Percentiles rank a stretch among this genome's conserved stretches.
Evolutionary conservation across 2,329 filamentous ascomycete species (phyloP).

Genomic region (Plectosphaerella sp.): DNA sequence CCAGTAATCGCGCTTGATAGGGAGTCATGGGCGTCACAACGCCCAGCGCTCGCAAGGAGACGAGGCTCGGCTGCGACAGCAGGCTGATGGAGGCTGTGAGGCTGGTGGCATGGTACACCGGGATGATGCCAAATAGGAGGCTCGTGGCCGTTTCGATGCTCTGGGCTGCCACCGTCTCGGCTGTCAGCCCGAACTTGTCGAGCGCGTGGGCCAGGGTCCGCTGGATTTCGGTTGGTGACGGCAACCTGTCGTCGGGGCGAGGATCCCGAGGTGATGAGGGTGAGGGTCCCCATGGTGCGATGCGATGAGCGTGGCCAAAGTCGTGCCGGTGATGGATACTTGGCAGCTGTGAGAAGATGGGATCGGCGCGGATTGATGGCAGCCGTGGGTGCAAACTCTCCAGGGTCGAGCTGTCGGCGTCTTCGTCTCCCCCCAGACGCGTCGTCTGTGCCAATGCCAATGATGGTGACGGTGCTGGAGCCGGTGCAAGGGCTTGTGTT

Average conservation of each 20-base stretch:
- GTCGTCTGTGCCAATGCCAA: too few species aligned
- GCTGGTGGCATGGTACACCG: neutral
- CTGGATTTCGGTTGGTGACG: neutral
- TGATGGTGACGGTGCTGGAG: too few species aligned
- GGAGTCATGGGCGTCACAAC: neutral
- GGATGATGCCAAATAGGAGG: constrained; percentile 3
- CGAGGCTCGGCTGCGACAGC: neutral
- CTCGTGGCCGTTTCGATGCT: constrained; percentile 8
- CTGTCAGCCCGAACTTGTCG: neutral
- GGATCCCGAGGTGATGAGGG: neutral
- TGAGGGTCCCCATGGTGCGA: neutral
- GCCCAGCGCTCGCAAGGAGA: neutral
- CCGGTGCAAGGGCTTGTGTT: too few species aligned
- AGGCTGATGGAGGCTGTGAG: constrained; percentile 1
- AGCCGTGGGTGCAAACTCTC: neutral
- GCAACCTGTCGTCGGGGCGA: neutral
- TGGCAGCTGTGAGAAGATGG: neutral
- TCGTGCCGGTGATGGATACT: neutral
- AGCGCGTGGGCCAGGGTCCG: neutral
- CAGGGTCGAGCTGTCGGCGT: too few species aligned
- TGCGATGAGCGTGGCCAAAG: neutral
- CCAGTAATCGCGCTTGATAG: neutral
- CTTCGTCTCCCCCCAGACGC: too few species aligned
- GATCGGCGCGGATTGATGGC: neutral
- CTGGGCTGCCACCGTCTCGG: neutral